phyloP scores from a whole-genome alignment of 352 stramenopile genomes.

The Phytophthora tentaculata region DNA sequence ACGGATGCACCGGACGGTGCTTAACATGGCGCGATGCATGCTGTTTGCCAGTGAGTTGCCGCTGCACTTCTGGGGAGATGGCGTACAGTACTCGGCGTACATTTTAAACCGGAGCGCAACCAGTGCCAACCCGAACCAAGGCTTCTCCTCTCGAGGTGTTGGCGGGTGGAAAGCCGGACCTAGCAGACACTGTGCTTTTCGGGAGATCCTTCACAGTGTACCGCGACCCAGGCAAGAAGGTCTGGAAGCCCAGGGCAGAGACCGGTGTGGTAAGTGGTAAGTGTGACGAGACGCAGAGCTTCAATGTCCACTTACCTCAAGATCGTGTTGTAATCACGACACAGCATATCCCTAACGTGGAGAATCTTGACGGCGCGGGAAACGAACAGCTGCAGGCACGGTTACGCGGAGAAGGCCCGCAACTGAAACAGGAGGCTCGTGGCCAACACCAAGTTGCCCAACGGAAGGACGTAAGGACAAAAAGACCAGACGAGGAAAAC shows the following conservation, averaged over 20 bases:
- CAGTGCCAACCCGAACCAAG: too few species aligned
- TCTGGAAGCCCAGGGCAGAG: background rate
- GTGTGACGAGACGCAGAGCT: constrained; percentile 6
- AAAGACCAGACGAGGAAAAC: too few species aligned
- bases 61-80: too few species aligned
- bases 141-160: constrained; percentile 4
- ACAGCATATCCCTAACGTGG: constrained; percentile 4
- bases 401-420: background rate
- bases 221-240: background rate
- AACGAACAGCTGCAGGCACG: background rate
- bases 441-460: background rate
- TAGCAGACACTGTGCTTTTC: constrained; percentile 1
- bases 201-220: background rate
- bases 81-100: too few species aligned
- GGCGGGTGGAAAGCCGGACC: background rate
- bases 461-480: background rate
- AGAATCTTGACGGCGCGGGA: background rate
- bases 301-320: constrained; percentile 2
- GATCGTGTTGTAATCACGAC: constrained; percentile 1
- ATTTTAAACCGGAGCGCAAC: too few species aligned
- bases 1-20: too few species aligned
- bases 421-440: background rate
- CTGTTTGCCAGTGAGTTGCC: too few species aligned
- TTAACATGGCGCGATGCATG: too few species aligned
- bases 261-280: background rate